A percentile compares a stretch with the other conserved stretches of the same genome.
phyloP scores from a whole-genome alignment of 768 basidiomycete genomes.

The Lactarius quietus region DNA sequence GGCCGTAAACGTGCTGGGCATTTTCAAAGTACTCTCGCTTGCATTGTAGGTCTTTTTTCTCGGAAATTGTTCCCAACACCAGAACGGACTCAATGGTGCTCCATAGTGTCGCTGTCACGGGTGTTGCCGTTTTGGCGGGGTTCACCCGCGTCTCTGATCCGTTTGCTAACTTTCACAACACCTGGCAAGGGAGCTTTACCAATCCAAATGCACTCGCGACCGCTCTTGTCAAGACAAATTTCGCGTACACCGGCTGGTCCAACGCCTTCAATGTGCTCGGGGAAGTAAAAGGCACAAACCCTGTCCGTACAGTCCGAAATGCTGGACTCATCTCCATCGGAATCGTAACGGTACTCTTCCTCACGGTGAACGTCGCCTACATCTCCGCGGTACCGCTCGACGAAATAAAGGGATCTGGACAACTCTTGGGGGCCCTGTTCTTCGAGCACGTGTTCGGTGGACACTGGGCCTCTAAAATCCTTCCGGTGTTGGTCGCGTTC shows the following conservation, averaged over 20 bases:
- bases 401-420: slow-evolving; percentile 41
- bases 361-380: slow-evolving; percentile 45
- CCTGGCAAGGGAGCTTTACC: slow-evolving; percentile 30
- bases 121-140: slow-evolving; percentile 30
- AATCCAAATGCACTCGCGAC: slow-evolving; percentile 31
- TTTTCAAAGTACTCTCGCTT: slow-evolving; percentile 30
- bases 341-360: slow-evolving; percentile 44
- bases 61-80: neutral
- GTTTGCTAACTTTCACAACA: slow-evolving; percentile 32
- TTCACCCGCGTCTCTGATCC: slow-evolving; percentile 32
- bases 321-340: slow-evolving; percentile 46
- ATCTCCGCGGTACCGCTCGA: slow-evolving; percentile 42
- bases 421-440: slow-evolving; percentile 48
- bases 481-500: slow-evolving; percentile 23
- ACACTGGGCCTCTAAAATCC: slow-evolving; percentile 29
- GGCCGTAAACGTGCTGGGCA: slow-evolving; percentile 28
- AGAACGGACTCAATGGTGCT: slow-evolving; percentile 11
- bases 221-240: slow-evolving; percentile 33
- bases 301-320: slow-evolving; percentile 44
- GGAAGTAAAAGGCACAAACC: slow-evolving; percentile 38
- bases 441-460: slow-evolving; percentile 49
- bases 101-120: slow-evolving; percentile 29
- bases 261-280: slow-evolving; percentile 48
- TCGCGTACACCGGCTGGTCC: slow-evolving; percentile 34
- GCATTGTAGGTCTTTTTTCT: slow-evolving; percentile 21